These are phyloP conservation scores for Roridomyces roridus DNA, from an alignment of 768 basidiomycete species.

Conservation along the genomic window DNA sequence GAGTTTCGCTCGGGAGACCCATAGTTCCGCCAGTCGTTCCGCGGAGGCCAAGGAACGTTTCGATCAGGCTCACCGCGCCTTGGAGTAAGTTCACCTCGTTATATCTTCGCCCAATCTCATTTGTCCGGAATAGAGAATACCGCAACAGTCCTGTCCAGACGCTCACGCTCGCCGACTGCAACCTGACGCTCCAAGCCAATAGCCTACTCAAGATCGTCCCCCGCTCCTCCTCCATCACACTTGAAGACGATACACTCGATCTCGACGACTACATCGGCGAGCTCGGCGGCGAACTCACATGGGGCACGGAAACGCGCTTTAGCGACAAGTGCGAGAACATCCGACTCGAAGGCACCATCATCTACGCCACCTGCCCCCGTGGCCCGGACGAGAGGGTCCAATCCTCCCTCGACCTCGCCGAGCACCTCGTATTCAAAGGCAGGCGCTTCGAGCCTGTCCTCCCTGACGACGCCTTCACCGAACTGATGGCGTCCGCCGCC, in stretches of 20 bases:
- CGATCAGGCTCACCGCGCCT: too few species aligned
- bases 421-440: neutral
- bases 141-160: too few species aligned
- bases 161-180: neutral
- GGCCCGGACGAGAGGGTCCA: neutral
- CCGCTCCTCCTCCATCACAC: neutral
- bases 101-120: too few species aligned
- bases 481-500: too few species aligned
- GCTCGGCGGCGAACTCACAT: neutral
- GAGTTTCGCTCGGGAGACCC: too few species aligned
- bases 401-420: neutral
- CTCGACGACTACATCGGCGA: slow-evolving; percentile 1
- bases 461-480: neutral
- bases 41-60: too few species aligned
- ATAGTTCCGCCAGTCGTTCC: too few species aligned
- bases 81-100: too few species aligned
- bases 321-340: neutral
- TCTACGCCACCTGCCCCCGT: neutral
- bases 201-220: neutral
- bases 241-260: neutral
- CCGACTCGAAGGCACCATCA: neutral
- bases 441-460: neutral
- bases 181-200: neutral
- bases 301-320: neutral
- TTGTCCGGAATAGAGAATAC: too few species aligned